Percentiles rank a stretch among this genome's conserved stretches.
phyloP scores from a whole-genome alignment of 345 rosid species.

The Populus deltoides region DNA sequence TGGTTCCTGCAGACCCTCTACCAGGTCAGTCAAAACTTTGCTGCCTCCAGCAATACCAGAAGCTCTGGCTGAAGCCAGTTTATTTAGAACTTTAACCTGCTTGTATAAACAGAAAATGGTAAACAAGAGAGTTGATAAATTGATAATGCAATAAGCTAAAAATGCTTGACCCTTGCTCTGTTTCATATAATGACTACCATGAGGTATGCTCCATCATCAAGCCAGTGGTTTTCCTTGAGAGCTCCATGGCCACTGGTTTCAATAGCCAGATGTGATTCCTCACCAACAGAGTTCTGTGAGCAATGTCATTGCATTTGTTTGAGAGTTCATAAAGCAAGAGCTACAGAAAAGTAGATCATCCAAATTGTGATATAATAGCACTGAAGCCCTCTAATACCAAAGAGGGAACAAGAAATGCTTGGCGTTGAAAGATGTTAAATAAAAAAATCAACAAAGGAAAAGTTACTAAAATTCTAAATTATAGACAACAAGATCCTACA shows the following conservation, averaged over 20 bases:
- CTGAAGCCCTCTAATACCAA: not conserved
- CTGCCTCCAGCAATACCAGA: constrained; percentile 67
- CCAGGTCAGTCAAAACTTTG: constrained; percentile 80
- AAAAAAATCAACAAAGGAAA: not conserved
- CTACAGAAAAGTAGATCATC: not conserved
- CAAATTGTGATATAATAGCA: not conserved
- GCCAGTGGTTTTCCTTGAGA: constrained; percentile 94
- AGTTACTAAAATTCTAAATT: not conserved
- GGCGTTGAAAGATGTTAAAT: not conserved
- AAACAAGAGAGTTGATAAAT: not conserved
- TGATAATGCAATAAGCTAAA: not conserved
- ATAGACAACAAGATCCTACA: not conserved
- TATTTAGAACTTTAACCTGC: constrained; percentile 89
- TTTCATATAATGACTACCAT: constrained; percentile 54
- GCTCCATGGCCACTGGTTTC: constrained; percentile 99
- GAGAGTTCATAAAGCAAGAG: constrained; percentile 1
- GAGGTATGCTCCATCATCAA: constrained; percentile 99
- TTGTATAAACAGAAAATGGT: not conserved
- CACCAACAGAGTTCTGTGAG: constrained; percentile 73
- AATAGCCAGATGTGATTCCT: constrained; percentile 92
- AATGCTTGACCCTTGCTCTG: not conserved
- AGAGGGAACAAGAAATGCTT: not conserved
- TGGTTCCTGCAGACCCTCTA: constrained; percentile 81
- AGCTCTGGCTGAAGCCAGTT: constrained; percentile 89
- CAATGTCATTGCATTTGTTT: constrained; percentile 16